A percentile compares a stretch with the other conserved stretches of the same genome.
Conservation (phyloP, 306 rosid species). For the Cucurbita ficifolia region DNA sequence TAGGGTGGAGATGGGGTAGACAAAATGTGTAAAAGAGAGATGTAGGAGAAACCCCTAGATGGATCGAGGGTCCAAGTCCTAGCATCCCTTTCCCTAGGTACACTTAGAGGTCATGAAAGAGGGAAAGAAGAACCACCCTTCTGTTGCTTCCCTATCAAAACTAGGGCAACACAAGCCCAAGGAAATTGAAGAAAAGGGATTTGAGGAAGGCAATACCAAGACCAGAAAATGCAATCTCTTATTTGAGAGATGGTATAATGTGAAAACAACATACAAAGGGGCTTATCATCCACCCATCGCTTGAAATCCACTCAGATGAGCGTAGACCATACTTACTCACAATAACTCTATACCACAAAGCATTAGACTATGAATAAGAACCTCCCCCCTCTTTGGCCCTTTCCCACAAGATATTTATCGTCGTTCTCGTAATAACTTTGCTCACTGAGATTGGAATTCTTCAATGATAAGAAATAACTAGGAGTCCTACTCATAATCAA, state of each 20-base stretch:
- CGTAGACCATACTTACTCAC: not conserved
- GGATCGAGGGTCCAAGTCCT: no score
- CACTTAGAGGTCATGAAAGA: no score
- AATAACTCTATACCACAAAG: not conserved
- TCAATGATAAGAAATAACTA: not conserved
- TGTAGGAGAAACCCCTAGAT: no score
- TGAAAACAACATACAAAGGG: not conserved
- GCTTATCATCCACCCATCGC: not conserved
- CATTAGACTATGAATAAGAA: not conserved
- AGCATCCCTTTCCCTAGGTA: no score
- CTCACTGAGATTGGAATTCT: not conserved
- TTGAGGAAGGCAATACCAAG: not conserved
- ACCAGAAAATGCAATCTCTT: not conserved
- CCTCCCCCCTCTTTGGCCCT: not conserved
- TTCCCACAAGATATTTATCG: no score
- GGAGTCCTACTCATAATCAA: not conserved
- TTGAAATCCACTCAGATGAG: not conserved
- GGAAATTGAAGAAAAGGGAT: no score
- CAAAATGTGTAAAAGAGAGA: no score
- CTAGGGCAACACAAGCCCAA: no score
- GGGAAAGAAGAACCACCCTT: no score
- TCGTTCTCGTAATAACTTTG: not conserved
- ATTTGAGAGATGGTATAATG: not conserved
- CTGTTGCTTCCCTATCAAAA: no score
- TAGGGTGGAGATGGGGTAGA: no score